phyloP scores from a whole-genome alignment of 2,329 filamentous ascomycete species.

The Pestalotiopsis sp. region DNA sequence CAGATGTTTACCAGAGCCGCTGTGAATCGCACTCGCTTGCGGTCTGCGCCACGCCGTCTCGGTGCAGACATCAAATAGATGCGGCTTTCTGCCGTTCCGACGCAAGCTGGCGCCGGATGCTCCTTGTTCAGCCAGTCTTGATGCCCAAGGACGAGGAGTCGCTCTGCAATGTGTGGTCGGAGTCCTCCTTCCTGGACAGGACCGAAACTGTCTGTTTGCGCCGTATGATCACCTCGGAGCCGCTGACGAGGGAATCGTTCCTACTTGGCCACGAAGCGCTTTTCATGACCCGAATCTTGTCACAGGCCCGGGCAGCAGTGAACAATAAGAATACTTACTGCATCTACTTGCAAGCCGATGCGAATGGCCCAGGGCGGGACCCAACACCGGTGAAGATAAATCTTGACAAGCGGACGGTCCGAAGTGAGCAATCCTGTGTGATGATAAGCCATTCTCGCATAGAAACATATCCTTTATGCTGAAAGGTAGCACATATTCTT shows the following conservation, averaged over 20 bases:
- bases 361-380: not conserved
- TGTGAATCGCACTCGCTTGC: not conserved
- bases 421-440: not conserved
- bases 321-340: not conserved
- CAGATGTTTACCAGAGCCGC: not conserved
- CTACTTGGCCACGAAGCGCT: not conserved
- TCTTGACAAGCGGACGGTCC: not conserved
- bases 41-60: not conserved
- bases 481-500: not conserved
- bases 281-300: not conserved
- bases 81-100: not conserved
- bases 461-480: too few relatives aligned
- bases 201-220: not conserved
- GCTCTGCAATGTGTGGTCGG: too few relatives aligned
- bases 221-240: not conserved
- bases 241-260: not conserved
- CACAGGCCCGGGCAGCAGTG: not conserved
- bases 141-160: not conserved
- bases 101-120: constrained; percentile 8
- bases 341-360: not conserved
- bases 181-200: not conserved
- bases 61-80: not conserved
- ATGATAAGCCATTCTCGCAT: not conserved
- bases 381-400: not conserved
- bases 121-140: not conserved